These are phyloP conservation scores for Apiosordaria backusii DNA, from an alignment of 495 filamentous ascomycete genomes.

Conservation along the genomic window DNA sequence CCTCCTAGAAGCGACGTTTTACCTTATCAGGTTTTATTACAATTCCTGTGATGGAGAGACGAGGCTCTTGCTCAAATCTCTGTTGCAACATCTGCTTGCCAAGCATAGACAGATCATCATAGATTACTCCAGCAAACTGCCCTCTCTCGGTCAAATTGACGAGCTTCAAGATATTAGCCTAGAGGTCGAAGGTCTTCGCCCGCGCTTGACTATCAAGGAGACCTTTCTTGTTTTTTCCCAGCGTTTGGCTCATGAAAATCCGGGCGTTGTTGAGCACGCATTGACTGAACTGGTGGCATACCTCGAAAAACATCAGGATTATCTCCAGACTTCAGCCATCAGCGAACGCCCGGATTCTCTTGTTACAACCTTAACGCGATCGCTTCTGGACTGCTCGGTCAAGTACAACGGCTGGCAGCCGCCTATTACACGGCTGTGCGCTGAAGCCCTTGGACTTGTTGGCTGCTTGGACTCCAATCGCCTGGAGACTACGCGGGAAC, in stretches of 20 bases:
- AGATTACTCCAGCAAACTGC: conserved; percentile 66
- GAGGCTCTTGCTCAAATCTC: conserved; percentile 52
- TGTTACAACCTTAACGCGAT: conserved; percentile 64
- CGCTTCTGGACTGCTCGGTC: conserved; percentile 77
- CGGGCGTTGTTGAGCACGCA: conserved; percentile 74
- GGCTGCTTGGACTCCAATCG: conserved; percentile 90
- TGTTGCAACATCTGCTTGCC: conserved; percentile 63
- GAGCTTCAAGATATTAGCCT: conserved; percentile 61
- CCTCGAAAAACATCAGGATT: conserved; percentile 68
- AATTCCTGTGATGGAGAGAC: conserved; percentile 57
- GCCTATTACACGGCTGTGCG: conserved; percentile 66
- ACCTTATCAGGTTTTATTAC: conserved; percentile 82
- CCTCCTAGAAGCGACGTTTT: conserved; percentile 81
- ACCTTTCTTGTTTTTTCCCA: conserved; percentile 64
- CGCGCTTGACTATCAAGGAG: conserved; percentile 46
- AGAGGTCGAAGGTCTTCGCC: conserved; percentile 60
- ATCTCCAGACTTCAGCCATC: conserved; percentile 75
- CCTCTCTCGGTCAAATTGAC: conserved; percentile 71
- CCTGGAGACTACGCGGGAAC: conserved; percentile 73
- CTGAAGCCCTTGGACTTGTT: conserved; percentile 77
- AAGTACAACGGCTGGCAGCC: conserved; percentile 67
- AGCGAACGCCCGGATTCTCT: conserved; percentile 81
- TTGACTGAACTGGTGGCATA: conserved; percentile 71
- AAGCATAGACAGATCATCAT: conserved; percentile 57
- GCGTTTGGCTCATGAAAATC: conserved; percentile 77